Evolutionary conservation across 2,329 filamentous ascomycete genomes (phyloP).

Genomic region (Aspergillus caelatus): DNA sequence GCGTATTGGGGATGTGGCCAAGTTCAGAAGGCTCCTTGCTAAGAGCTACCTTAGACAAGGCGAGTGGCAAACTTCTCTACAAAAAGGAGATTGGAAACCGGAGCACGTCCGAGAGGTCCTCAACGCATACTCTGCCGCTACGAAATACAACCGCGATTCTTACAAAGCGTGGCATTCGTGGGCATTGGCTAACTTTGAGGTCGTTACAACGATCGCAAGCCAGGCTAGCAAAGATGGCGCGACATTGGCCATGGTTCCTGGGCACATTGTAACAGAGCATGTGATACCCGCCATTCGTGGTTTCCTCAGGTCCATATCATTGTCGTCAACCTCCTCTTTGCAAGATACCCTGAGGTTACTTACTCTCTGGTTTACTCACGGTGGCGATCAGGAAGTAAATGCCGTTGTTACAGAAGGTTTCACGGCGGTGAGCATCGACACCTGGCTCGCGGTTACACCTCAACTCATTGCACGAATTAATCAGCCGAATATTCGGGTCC

Average conservation of each 20-base stretch:
- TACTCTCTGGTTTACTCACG: slow-evolving; percentile 95
- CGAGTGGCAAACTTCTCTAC: slow-evolving; percentile 87
- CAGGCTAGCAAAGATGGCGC: slow-evolving; percentile 62
- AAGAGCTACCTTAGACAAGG: slow-evolving; percentile 96
- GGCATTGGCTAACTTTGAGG: slow-evolving; percentile 97
- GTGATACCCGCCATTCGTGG: slow-evolving; percentile 93
- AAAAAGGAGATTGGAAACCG: slow-evolving; percentile 86
- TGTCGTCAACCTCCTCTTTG: slow-evolving; percentile 88
- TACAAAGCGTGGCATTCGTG: slow-evolving; percentile 99
- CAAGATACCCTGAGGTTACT: slow-evolving; percentile 92
- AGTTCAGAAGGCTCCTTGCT: slow-evolving; percentile 73
- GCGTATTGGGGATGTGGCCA: slow-evolving; percentile 54
- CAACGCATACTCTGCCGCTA: slow-evolving; percentile 87
- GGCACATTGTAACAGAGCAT: slow-evolving; percentile 75
- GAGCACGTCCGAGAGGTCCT: slow-evolving; percentile 86
- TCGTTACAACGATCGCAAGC: slow-evolving; percentile 79
- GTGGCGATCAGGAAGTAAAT: slow-evolving; percentile 85
- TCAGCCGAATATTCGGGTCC: slow-evolving; percentile 85
- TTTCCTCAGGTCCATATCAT: slow-evolving; percentile 95
- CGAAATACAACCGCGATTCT: slow-evolving; percentile 89
- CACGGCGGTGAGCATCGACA: slow-evolving; percentile 89
- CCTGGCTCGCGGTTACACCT: slow-evolving; percentile 97
- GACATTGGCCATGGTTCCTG: slow-evolving; percentile 57
- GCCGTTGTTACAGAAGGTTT: slow-evolving; percentile 87
- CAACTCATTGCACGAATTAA: slow-evolving; percentile 98